Conservation (phyloP, 768 basidiomycete genomes). For the Crepidotus variabilis region DNA sequence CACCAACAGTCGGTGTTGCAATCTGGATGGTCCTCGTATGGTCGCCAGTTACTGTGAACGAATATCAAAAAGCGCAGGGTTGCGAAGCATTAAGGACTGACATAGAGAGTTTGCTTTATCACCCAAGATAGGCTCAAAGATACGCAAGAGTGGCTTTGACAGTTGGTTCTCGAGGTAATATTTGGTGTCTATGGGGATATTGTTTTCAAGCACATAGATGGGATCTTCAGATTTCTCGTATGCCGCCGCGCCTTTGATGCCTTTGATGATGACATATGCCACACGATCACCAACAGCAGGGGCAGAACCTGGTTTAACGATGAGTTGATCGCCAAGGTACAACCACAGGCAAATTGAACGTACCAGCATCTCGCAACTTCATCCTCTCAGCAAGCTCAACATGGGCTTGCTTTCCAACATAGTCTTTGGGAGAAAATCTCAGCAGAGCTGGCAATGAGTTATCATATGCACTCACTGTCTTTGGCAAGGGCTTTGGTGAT, state of each 20-base stretch:
- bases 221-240: constrained; percentile 99
- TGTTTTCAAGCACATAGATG: constrained; percentile 95
- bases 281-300: constrained; percentile 98
- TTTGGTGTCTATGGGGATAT: constrained; percentile 95
- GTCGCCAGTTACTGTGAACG: constrained; percentile 81
- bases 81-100: constrained; percentile 23
- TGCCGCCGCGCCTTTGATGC: constrained; percentile 93
- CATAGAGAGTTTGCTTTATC: constrained; percentile 84
- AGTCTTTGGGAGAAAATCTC: constrained; percentile 49
- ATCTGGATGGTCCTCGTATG: constrained; percentile 96
- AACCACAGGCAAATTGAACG: constrained; percentile 10
- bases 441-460: background rate
- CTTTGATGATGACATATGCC: constrained; percentile 97
- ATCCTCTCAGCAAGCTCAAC: constrained; percentile 94
- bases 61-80: background rate
- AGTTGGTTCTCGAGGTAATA: constrained; percentile 99
- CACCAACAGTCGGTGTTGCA: constrained; percentile 93
- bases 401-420: constrained; percentile 93
- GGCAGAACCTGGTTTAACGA: constrained; percentile 66
- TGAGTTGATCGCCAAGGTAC: background rate
- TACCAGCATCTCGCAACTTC: constrained; percentile 92
- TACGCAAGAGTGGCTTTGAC: constrained; percentile 93
- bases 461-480: constrained; percentile 45
- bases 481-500: constrained; percentile 97
- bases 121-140: constrained; percentile 96